Base-by-base conservation (phyloP, 164 flowering plant genomes). In the Akebia trifoliata region DNA sequence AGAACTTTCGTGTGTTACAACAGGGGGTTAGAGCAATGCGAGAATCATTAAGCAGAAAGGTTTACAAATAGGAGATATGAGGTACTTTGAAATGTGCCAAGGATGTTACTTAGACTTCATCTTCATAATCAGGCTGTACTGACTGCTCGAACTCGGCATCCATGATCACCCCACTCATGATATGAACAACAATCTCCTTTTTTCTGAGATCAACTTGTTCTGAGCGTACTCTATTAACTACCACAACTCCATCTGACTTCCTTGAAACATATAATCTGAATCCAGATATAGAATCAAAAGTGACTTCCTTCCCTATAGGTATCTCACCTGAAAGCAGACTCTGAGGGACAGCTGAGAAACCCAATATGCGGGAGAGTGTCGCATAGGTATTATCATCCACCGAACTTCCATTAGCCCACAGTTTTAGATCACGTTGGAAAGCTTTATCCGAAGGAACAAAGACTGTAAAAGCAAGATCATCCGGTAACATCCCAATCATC, bases 111-210 rank as follows among this genome's bases (percentile, higher is more conserved):
- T 46, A 56, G 48, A 71, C 63, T 60, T 69, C 78, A 31, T 65
- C 78, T 38, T 64, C 73, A 30, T 72, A 21, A 58, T 78, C 87
- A 55, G 71, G 74, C 53, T 22, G 63, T 54, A 87, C 59, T 0
- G 98, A 78, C 53, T 80, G 84, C 61, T 77, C 81, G 62, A 91
- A 88, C 22, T 81, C 89, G 18, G 89, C 70, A 75, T 91, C 97
- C 90, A 88, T 83, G 32, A 92, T 69, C 6, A 78, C 91, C 26
- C 98, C 96, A 76, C 82, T 72, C 85, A 92, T 92, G 0, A 87
- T 37, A 76, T 92, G 91, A n/a, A 87, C 72, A 49, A 87, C 70
- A 10, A 73, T 61, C 69, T 81, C 76, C 49, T 77, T 70, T 68
- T 49, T 76, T 61, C 59, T 72, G 14, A 84, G 8, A 76, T 79